Conservation (phyloP, 345 rosid genomes). For the Aquilaria sinensis region DNA sequence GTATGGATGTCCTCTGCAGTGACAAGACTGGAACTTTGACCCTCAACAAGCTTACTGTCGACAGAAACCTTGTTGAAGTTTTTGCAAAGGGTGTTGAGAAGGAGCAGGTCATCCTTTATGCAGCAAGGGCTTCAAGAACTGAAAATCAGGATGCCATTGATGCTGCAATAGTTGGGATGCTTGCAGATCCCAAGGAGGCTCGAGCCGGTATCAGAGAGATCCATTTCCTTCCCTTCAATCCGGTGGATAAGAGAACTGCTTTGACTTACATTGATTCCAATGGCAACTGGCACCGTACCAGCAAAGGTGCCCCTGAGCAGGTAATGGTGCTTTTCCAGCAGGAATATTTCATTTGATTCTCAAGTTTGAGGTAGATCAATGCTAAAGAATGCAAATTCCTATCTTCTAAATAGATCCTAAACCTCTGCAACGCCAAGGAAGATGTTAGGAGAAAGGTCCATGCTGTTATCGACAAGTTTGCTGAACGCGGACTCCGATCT, state of each 20-base stretch:
- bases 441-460: constrained; percentile 70
- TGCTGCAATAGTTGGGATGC: constrained; percentile 91
- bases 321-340: constrained; percentile 21
- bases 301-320: constrained; percentile 98
- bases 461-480: constrained; percentile 76
- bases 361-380: background rate
- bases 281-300: constrained; percentile 78
- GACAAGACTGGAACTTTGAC: constrained; percentile 93
- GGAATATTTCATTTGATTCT: background rate
- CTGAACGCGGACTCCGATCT: constrained; percentile 92
- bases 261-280: constrained; percentile 68
- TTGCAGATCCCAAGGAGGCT: constrained; percentile 97
- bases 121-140: constrained; percentile 85
- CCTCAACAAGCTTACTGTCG: constrained; percentile 76
- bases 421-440: constrained; percentile 69
- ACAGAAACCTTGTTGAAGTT: constrained; percentile 64
- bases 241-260: constrained; percentile 91
- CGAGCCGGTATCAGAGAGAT: constrained; percentile 70
- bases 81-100: constrained; percentile 69
- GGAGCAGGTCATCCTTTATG: constrained; percentile 65
- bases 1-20: constrained; percentile 93
- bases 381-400: background rate
- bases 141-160: constrained; percentile 94
- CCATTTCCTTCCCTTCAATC: constrained; percentile 90
- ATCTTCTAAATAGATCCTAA: constrained; percentile 40